Percentiles rank a stretch among this genome's conserved stretches.
phyloP scores from a whole-genome alignment of 2,329 filamentous ascomycete species.

The Sclerotiophoma versabilis region DNA sequence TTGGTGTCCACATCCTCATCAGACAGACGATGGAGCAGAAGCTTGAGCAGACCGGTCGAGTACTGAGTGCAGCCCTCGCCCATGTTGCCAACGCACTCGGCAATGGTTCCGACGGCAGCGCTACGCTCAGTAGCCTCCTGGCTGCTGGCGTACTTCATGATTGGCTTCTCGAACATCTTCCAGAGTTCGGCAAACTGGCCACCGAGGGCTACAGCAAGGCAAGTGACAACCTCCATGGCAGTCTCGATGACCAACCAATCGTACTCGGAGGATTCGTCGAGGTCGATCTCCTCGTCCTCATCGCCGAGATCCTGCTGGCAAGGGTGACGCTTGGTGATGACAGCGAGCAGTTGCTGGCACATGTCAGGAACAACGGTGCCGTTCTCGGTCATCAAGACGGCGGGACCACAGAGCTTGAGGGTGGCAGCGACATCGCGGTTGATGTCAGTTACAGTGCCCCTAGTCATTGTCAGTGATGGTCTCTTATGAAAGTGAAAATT shows the following conservation, averaged over 20 bases:
- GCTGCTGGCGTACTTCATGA: conserved; percentile 86
- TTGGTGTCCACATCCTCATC: conserved; percentile 92
- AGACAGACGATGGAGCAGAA: conserved; percentile 83
- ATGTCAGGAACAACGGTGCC: conserved; percentile 72
- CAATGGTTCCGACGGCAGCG: conserved; percentile 88
- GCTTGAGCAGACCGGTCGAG: conserved; percentile 77
- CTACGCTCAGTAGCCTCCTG: conserved; percentile 87
- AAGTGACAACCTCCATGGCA: conserved; percentile 87
- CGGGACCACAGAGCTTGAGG: conserved; percentile 88
- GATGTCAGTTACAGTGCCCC: conserved; percentile 89
- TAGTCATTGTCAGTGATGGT: conserved; percentile 51
- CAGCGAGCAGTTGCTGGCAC: conserved; percentile 74
- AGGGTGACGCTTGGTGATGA: conserved; percentile 89
- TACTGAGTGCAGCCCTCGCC: conserved; percentile 80
- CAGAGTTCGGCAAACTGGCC: conserved; percentile 83
- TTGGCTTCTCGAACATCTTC: conserved; percentile 94
- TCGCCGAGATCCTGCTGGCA: conserved; percentile 92
- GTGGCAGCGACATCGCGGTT: conserved; percentile 92
- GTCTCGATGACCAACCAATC: conserved; percentile 98
- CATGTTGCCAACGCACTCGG: conserved; percentile 89
- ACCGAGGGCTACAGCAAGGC: conserved; percentile 82
- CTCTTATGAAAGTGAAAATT: conserved; percentile 11
- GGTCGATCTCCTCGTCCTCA: conserved; percentile 70
- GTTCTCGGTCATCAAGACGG: conserved; percentile 76
- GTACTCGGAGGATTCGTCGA: conserved; percentile 85